A percentile compares a stretch with the other conserved stretches of the same genome.
These are phyloP conservation scores for Heliocybe sulcata DNA, from an alignment of 1,284 basidiomycete genomes.

Conservation along the genomic window DNA sequence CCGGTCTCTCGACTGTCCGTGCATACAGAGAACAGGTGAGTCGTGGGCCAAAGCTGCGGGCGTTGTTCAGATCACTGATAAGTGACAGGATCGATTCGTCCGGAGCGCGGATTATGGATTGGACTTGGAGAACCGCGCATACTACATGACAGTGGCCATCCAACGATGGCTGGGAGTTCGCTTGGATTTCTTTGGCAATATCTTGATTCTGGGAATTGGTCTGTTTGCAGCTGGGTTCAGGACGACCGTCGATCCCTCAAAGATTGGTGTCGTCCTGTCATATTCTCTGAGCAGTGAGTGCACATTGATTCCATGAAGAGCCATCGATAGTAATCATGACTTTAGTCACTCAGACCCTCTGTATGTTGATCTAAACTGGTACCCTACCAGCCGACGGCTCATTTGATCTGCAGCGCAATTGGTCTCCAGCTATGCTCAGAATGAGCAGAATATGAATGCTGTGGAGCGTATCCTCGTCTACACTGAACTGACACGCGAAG, in stretches of 20 bases:
- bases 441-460: conserved; percentile 68
- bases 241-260: conserved; percentile 37
- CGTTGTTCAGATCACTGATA: neutral
- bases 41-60: neutral
- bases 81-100: conserved; percentile 32
- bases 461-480: conserved; percentile 62
- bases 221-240: conserved; percentile 58
- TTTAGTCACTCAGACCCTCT: conserved; percentile 48
- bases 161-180: conserved; percentile 58
- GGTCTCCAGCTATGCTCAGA: conserved; percentile 48
- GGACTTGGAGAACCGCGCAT: conserved; percentile 66
- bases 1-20: conserved; percentile 57
- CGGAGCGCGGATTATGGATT: conserved; percentile 37
- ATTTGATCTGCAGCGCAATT: conserved; percentile 36
- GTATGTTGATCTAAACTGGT: conserved; percentile 25
- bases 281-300: conserved; percentile 55
- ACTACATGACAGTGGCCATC: conserved; percentile 68
- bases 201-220: conserved; percentile 68
- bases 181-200: conserved; percentile 62
- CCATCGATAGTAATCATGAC: neutral
- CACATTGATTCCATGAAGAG: neutral
- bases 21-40: conserved; percentile 44
- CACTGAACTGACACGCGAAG: conserved; percentile 44
- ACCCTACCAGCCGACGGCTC: conserved; percentile 1
- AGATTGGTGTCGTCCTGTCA: conserved; percentile 56